Conservation (phyloP, 768 basidiomycete species). For the Lactarius pseudohatsudake region DNA sequence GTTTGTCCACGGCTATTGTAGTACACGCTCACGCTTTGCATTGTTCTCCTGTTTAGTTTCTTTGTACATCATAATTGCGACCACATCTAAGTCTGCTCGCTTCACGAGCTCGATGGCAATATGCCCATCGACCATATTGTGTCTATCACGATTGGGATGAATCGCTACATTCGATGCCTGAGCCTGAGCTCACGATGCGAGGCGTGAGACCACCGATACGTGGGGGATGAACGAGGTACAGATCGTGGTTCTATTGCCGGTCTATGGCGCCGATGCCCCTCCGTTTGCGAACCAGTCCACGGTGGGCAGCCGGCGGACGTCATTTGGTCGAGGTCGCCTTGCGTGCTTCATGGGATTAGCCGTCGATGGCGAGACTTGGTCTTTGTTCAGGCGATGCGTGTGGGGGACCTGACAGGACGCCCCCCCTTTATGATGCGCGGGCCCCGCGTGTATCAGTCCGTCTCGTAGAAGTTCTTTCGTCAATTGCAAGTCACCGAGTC, state of each 20-base stretch:
- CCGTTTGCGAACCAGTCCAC: neutral
- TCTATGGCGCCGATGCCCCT: neutral
- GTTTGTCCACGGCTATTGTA: conserved; percentile 1
- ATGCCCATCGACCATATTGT: too few relatives aligned
- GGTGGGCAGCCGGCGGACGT: conserved; percentile 11
- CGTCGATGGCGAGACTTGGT: conserved; percentile 18
- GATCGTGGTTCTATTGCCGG: neutral
- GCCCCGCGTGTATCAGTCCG: conserved; percentile 9
- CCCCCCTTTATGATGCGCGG: conserved; percentile 13
- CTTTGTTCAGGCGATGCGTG: conserved; percentile 14
- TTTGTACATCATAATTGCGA: neutral
- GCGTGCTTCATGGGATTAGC: conserved; percentile 12
- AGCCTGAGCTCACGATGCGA: neutral
- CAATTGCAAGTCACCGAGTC: conserved; percentile 12
- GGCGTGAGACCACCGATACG: neutral
- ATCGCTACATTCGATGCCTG: neutral
- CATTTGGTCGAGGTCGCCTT: neutral
- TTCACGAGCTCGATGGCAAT: neutral
- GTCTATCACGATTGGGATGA: neutral
- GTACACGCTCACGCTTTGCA: conserved; percentile 5
- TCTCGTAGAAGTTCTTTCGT: neutral
- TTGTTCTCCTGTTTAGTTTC: neutral
- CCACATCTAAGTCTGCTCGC: neutral
- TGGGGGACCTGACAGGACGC: neutral
- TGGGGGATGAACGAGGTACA: neutral